Evolutionary conservation across 306 rosid species (phyloP), one percentile per base, ranked within the genome.

Genomic region (Quercus engelmannii): DNA sequence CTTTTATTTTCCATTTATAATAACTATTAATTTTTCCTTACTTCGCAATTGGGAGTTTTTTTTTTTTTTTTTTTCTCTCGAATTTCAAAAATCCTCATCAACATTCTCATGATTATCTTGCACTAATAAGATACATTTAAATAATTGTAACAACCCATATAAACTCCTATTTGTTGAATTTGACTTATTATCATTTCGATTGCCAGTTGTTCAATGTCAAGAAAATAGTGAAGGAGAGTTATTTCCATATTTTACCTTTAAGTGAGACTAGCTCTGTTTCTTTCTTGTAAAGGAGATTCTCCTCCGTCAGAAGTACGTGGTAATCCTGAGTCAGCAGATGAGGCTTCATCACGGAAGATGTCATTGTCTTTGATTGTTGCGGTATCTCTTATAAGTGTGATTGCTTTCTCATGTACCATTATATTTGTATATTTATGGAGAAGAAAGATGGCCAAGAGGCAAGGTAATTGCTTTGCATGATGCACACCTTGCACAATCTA

Each of bases 381-480:
- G 65, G 28, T 12, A 23, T 11, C 65, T 76, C 35, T 79, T 26
- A 0, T 2, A 5, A 61, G 21, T 69, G 9, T 11, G 65, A 12
- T 55, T 20, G 20, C 71, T 26, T 28, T 82, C 41, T 51, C 82
- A 21, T 6, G 80, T 76, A 23, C 59, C 17, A 68, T 68, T 11
- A 23, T 35, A 30, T 75, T 76, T 57, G 76, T 31, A 13, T 35
- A 49, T 41, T 3, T 80, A 0, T 28, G 82, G 71, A 74, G 71
- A 30, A 21, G 21, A 49, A 80, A 74, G 78, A 61, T 20, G 6
- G 23, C 67, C 68, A 74, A 2, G 1, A 74, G 51, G 12, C 4
- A 43, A 74, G 88, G 85, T 81, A 75, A 30, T 12, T 46, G 73
- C 28, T 23, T 59, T 59, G 31, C 25, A 12, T 62, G 74, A 55